Conservation (phyloP, 352 stramenopile species). For the Pythium dissimile region DNA sequence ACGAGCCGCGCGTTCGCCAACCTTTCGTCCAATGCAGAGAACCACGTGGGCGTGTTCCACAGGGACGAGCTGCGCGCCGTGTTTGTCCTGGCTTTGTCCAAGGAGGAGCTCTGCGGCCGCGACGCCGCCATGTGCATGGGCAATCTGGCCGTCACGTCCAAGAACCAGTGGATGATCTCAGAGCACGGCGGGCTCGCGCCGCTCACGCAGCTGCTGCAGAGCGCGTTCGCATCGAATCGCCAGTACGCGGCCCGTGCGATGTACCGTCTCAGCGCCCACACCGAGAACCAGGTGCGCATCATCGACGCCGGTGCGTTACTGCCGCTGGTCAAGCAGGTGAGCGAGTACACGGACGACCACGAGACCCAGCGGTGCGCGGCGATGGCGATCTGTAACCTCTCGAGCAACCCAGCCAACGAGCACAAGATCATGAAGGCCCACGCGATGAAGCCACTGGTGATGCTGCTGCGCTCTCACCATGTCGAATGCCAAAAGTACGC, state of each 20-base stretch:
- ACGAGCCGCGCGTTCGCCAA: constrained; percentile 89
- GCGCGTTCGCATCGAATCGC: constrained; percentile 61
- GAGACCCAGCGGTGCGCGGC: constrained; percentile 75
- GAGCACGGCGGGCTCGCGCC: constrained; percentile 81
- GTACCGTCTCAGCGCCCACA: constrained; percentile 84
- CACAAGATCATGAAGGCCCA: constrained; percentile 77
- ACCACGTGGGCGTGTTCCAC: constrained; percentile 85
- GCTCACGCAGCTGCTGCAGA: constrained; percentile 78
- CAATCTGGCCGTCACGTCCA: constrained; percentile 90
- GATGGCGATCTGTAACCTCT: constrained; percentile 88
- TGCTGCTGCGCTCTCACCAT: constrained; percentile 41
- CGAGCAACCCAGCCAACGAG: constrained; percentile 68
- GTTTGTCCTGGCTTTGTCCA: constrained; percentile 64
- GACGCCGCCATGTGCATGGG: constrained; percentile 91
- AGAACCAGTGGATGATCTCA: constrained; percentile 90
- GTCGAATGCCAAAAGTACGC: constrained; percentile 81
- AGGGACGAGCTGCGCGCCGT: constrained; percentile 71
- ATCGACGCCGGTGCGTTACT: constrained; percentile 79
- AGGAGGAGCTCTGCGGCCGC: constrained; percentile 85
- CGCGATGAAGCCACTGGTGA: constrained; percentile 62
- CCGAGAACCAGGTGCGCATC: constrained; percentile 87
- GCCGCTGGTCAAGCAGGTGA: constrained; percentile 68
- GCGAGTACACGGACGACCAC: constrained; percentile 31
- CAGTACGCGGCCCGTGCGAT: constrained; percentile 86
- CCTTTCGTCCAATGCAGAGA: constrained; percentile 91